These are phyloP conservation scores for Komagataea norvegica DNA, from an alignment of 1,139 yeast species.

Conservation along the genomic window DNA sequence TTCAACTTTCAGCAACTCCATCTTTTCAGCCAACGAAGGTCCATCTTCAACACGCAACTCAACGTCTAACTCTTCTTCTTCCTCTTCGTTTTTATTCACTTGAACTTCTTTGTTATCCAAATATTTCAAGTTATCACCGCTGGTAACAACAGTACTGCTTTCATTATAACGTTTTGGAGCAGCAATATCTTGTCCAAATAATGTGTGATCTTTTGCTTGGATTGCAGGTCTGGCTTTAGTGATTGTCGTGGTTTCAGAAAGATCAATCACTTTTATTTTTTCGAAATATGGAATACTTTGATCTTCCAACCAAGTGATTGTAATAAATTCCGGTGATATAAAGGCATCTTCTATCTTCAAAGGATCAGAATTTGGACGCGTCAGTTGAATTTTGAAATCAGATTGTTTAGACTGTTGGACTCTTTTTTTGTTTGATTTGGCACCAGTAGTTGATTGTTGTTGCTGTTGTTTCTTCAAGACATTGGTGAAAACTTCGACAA, in stretches of 20 bases:
- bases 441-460: too few species aligned
- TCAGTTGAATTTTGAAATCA: constrained; percentile 38
- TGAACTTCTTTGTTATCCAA: constrained; percentile 41
- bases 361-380: constrained; percentile 41
- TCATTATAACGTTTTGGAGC: constrained; percentile 69
- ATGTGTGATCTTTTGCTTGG: constrained; percentile 33
- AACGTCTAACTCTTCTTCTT: constrained; percentile 26
- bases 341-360: constrained; percentile 40
- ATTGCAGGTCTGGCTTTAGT: constrained; percentile 36
- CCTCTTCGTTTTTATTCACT: constrained; percentile 28
- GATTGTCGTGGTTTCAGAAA: constrained; percentile 27
- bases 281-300: constrained; percentile 65
- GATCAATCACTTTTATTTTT: constrained; percentile 48
- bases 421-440: constrained; percentile 31
- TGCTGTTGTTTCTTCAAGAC: constrained; percentile 35
- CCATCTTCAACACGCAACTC: constrained; percentile 29
- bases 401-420: constrained; percentile 46
- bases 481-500: constrained; percentile 57
- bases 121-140: constrained; percentile 60
- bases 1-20: constrained; percentile 40
- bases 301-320: constrained; percentile 68
- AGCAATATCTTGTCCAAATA: constrained; percentile 65
- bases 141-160: constrained; percentile 56
- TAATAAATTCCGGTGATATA: constrained; percentile 39
- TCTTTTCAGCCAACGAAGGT: constrained; percentile 56